Evolutionary conservation across 495 filamentous ascomycete species (phyloP).

Genomic region (Trichoderma virens): DNA sequence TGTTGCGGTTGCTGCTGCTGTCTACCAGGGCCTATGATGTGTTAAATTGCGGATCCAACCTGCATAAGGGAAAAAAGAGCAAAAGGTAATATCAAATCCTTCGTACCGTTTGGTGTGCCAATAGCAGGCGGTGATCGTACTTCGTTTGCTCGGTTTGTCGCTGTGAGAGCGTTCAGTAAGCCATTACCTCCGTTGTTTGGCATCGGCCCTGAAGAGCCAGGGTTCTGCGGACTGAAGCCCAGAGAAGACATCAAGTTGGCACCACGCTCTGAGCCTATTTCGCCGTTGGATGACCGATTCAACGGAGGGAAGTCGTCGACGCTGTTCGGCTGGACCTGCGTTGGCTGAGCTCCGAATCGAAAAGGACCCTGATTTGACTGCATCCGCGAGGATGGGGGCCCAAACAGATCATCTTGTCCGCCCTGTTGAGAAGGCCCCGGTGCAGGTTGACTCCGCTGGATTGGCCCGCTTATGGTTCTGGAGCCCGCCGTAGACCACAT

Average conservation of each 20-base stretch:
- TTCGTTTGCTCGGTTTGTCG: constrained; percentile 36
- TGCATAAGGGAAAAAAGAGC: background rate
- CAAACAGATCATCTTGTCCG: constrained; percentile 52
- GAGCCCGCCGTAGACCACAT: constrained; percentile 54
- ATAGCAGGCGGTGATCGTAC: constrained; percentile 29
- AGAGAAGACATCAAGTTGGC: constrained; percentile 57
- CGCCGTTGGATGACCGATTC: constrained; percentile 61
- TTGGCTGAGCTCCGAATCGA: constrained; percentile 46
- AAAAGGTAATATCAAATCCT: background rate
- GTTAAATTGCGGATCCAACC: background rate
- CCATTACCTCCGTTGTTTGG: constrained; percentile 37
- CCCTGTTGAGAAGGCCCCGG: constrained; percentile 42
- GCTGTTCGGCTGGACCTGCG: constrained; percentile 58
- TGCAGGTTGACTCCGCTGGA: constrained; percentile 59
- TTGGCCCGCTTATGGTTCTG: constrained; percentile 42
- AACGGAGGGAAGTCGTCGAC: constrained; percentile 83
- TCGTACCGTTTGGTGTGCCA: constrained; percentile 18
- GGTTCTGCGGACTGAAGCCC: constrained; percentile 47
- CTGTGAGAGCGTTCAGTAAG: constrained; percentile 50
- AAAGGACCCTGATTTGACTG: constrained; percentile 52
- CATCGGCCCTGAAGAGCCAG: constrained; percentile 22
- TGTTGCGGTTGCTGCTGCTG: background rate
- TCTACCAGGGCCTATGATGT: background rate
- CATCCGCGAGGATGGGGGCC: constrained; percentile 45
- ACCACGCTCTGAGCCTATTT: constrained; percentile 60